Conservation (phyloP, 2,329 filamentous ascomycete species). For the Phialophora chinensis region DNA sequence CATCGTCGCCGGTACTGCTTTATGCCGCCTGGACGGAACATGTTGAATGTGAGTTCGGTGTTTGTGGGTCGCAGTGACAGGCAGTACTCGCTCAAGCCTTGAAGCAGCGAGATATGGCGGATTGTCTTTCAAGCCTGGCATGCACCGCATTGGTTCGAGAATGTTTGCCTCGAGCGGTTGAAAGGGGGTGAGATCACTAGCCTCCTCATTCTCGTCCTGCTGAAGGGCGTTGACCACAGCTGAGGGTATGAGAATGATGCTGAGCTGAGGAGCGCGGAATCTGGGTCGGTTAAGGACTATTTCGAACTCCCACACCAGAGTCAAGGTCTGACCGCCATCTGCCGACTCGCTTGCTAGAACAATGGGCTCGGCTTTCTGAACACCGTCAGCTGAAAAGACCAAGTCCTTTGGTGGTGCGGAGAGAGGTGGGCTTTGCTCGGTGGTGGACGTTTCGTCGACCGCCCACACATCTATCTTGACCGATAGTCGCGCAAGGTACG, state of each 20-base stretch:
- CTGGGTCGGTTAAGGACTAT: constrained; percentile 54
- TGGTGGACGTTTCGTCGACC: constrained; percentile 43
- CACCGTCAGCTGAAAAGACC: constrained; percentile 50
- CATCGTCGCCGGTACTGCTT: constrained; percentile 61
- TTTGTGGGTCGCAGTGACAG: constrained; percentile 56
- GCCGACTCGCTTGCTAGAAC: constrained; percentile 53
- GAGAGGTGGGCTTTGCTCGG: constrained; percentile 43
- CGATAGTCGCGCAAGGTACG: constrained; percentile 56
- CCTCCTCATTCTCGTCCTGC: constrained; percentile 48
- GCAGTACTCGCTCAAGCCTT: constrained; percentile 62
- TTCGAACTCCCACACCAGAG: constrained; percentile 51
- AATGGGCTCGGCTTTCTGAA: constrained; percentile 50
- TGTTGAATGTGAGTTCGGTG: constrained; percentile 61
- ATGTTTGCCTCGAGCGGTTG: constrained; percentile 65
- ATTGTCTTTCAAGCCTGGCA: constrained; percentile 54
- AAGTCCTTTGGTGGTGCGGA: constrained; percentile 46
- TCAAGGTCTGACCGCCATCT: constrained; percentile 48
- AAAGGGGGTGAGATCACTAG: constrained; percentile 60
- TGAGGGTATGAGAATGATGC: constrained; percentile 56
- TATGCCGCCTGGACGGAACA: constrained; percentile 59
- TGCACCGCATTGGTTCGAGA: constrained; percentile 60
- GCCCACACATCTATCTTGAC: constrained; percentile 59
- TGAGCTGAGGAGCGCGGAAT: constrained; percentile 61
- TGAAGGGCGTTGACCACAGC: constrained; percentile 50
- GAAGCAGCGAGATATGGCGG: constrained; percentile 64